Conservation (phyloP, 345 rosid genomes). For the Reutealis trisperma region DNA sequence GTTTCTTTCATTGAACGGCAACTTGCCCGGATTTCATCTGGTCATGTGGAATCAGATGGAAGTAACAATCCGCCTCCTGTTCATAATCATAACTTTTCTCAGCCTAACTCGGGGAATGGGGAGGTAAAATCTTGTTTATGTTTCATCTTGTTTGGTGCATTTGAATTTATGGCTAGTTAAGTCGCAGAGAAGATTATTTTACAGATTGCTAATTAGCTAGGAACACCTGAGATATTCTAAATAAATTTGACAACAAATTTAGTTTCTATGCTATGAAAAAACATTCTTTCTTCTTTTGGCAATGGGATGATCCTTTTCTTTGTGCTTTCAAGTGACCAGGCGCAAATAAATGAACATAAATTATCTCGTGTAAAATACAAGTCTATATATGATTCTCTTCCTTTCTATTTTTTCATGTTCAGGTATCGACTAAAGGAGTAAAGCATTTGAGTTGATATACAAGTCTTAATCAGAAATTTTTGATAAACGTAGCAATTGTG, state of each 20-base stretch:
- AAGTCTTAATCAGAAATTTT: not conserved
- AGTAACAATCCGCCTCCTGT: slow-evolving; percentile 37
- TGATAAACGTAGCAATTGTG: not conserved
- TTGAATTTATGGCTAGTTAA: not conserved
- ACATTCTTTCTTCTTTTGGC: not conserved
- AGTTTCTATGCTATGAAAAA: not conserved
- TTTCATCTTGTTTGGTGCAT: not conserved
- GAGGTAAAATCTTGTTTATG: slow-evolving; percentile 51
- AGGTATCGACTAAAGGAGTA: not conserved
- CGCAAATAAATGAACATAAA: not conserved
- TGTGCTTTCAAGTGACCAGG: not conserved
- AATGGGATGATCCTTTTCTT: not conserved
- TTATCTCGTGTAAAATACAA: not conserved
- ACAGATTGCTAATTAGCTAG: not conserved
- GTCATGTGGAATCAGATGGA: slow-evolving; percentile 73
- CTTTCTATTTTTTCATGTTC: not conserved
- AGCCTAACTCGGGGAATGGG: slow-evolving; percentile 47
- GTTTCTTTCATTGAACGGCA: slow-evolving; percentile 85
- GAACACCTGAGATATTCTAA: not conserved
- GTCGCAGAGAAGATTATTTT: not conserved
- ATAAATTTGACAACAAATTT: not conserved
- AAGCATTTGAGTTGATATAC: not conserved
- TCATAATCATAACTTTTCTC: slow-evolving; percentile 54
- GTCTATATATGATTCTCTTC: not conserved
- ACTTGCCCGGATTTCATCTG: slow-evolving; percentile 80